phyloP scores from a whole-genome alignment of 192 early-diverging fungal genomes.

The Mortierella alpina region DNA sequence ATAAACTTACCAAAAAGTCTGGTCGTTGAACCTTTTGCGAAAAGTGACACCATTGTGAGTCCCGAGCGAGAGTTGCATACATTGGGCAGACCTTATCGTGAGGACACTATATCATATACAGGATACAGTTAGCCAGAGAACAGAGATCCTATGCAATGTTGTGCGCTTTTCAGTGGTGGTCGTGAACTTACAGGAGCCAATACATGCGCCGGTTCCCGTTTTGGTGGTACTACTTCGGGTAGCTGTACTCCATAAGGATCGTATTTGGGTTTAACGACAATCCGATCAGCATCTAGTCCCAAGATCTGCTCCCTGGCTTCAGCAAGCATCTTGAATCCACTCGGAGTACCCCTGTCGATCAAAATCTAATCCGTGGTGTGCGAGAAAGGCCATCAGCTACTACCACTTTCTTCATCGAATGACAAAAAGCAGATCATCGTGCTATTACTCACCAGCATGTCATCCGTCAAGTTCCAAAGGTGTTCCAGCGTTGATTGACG shows the following conservation, averaged over 20 bases:
- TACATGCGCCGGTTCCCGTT: constrained; percentile 64
- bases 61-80: constrained; percentile 52
- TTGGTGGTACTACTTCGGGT: neutral
- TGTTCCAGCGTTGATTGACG: constrained; percentile 73
- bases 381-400: too few relatives aligned
- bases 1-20: constrained; percentile 18
- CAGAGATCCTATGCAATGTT: neutral
- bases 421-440: neutral
- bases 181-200: constrained; percentile 74
- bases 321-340: constrained; percentile 73
- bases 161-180: neutral
- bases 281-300: constrained; percentile 49
- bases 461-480: constrained; percentile 83
- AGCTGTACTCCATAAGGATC: constrained; percentile 33
- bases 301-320: constrained; percentile 77
- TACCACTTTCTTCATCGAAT: neutral
- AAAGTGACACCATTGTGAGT: constrained; percentile 82
- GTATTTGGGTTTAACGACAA: constrained; percentile 31
- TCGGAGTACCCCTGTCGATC: constrained; percentile 85
- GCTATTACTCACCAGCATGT: constrained; percentile 68
- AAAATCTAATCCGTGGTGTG: constrained; percentile 59
- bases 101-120: constrained; percentile 61
- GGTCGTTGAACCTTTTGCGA: constrained; percentile 82
- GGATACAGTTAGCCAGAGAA: neutral
- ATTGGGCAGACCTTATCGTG: constrained; percentile 82